phyloP scores from a whole-genome alignment of 257 asterid species.

The Fraxinus cuspidata region DNA sequence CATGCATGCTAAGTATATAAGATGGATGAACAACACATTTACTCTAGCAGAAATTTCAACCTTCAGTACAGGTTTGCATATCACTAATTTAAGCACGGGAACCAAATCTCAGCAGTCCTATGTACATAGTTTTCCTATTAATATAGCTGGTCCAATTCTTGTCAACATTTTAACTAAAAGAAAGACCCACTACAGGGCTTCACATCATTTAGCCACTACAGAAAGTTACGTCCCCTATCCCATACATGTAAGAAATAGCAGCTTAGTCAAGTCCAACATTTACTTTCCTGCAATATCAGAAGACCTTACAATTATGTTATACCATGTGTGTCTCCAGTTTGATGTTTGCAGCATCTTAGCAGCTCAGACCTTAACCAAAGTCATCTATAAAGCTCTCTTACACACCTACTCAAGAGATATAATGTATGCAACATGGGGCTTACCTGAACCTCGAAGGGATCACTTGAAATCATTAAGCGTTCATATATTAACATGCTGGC shows the following conservation, averaged over 20 bases:
- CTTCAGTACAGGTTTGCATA: background rate
- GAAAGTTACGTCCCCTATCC: background rate
- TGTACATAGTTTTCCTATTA: background rate
- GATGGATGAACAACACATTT: background rate
- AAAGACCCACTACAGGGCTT: background rate
- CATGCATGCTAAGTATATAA: background rate
- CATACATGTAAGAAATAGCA: background rate
- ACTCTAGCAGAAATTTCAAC: background rate
- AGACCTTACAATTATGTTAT: background rate
- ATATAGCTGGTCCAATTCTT: background rate
- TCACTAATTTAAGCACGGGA: background rate
- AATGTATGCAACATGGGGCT: constrained; percentile 14
- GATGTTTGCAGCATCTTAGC: background rate
- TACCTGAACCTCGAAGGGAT: constrained; percentile 95
- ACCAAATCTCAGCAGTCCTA: background rate
- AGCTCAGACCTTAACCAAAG: background rate
- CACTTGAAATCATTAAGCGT: constrained; percentile 92
- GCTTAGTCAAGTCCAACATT: background rate
- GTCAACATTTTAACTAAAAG: background rate
- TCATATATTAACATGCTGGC: constrained; percentile 92
- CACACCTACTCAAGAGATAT: background rate
- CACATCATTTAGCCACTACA: background rate
- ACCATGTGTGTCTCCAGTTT: background rate
- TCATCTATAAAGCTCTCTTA: background rate
- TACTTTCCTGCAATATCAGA: background rate